Conservation (phyloP, 495 filamentous ascomycete genomes). For the Chlorociboria aeruginascens region DNA sequence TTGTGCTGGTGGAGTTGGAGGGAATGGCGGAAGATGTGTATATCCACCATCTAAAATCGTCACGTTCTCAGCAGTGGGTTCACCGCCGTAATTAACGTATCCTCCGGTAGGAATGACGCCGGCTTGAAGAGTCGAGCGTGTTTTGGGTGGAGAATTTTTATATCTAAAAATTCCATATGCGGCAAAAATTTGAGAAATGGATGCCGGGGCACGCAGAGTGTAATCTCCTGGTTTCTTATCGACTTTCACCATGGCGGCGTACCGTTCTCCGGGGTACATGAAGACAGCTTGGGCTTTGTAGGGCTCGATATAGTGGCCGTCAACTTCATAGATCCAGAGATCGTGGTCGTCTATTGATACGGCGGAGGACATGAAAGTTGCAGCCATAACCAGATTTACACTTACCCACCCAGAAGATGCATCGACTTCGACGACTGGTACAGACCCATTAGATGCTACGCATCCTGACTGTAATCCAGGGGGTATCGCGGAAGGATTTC, state of each 20-base stretch:
- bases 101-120: no score
- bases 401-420: conserved; percentile 35
- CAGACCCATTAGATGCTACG: conserved; percentile 25
- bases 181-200: no score
- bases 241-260: conserved; percentile 27
- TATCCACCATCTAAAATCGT: no score
- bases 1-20: conserved; percentile 20
- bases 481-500: not conserved
- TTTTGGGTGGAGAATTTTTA: no score
- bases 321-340: conserved; percentile 32
- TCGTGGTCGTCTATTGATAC: conserved; percentile 33
- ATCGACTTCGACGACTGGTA: conserved; percentile 27
- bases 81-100: no score
- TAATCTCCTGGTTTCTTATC: conserved; percentile 23
- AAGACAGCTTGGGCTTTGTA: conserved; percentile 22
- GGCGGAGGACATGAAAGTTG: not conserved
- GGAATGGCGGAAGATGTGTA: not conserved
- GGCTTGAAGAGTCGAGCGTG: no score
- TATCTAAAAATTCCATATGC: no score
- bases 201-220: conserved; percentile 25
- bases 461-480: conserved; percentile 16
- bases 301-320: conserved; percentile 31
- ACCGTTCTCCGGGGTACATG: conserved; percentile 30
- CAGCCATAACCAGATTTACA: conserved; percentile 24
- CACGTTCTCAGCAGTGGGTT: no score